A percentile compares a stretch with the other conserved stretches of the same genome.
phyloP scores from a whole-genome alignment of 805 yeast species.

The Saccharomyces mikatae region DNA sequence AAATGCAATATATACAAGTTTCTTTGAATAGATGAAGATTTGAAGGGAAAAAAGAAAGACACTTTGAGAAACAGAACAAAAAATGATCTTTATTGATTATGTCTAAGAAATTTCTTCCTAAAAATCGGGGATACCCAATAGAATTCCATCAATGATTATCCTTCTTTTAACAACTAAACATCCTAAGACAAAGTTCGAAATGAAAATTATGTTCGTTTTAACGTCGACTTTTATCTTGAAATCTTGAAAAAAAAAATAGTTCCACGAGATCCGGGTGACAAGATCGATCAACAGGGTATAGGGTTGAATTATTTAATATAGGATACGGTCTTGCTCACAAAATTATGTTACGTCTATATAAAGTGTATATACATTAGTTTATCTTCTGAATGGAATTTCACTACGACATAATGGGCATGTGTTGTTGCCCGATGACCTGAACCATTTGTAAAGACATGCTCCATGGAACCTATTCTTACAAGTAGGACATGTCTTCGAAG shows the following conservation, averaged over 20 bases:
- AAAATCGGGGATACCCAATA: neutral
- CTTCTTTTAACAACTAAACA: neutral
- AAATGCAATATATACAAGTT: neutral
- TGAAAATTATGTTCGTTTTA: too few relatives aligned
- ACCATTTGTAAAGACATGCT: slow-evolving; percentile 95
- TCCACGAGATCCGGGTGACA: neutral
- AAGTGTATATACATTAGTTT: neutral
- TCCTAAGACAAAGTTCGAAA: too few relatives aligned
- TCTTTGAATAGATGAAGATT: neutral
- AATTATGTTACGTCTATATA: neutral
- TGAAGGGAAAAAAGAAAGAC: neutral
- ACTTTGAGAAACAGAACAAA: neutral
- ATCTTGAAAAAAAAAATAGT: neutral
- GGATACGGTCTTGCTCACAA: neutral
- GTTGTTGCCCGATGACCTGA: slow-evolving; percentile 83
- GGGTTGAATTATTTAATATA: neutral
- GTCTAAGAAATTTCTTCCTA: neutral
- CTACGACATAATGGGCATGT: slow-evolving; percentile 91
- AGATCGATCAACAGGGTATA: neutral
- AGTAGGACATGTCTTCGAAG: slow-evolving; percentile 79
- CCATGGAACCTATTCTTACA: slow-evolving; percentile 93
- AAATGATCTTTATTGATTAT: neutral
- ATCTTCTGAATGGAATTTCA: slow-evolving; percentile 28
- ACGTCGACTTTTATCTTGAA: neutral
- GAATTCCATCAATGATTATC: neutral